Evolutionary conservation across 495 filamentous ascomycete species (phyloP).

Genomic region (Lophium mytilinum): DNA sequence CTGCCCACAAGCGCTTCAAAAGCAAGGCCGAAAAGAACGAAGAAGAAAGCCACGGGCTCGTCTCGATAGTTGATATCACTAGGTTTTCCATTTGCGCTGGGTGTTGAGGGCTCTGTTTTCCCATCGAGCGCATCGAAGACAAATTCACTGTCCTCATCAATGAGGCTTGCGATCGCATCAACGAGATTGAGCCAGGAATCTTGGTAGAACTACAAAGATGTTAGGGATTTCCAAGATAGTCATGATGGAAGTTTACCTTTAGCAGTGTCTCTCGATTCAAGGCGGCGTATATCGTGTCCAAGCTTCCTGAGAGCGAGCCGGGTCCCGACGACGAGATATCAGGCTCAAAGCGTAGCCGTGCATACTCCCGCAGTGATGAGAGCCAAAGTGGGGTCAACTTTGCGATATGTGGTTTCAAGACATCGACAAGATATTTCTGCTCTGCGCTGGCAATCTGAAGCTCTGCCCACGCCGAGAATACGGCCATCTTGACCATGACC

Average conservation of each 20-base stretch:
- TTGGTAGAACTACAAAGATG: conserved; percentile 70
- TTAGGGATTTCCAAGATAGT: background rate
- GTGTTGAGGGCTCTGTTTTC: conserved; percentile 48
- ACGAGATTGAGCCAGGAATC: conserved; percentile 95
- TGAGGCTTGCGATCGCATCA: conserved; percentile 93
- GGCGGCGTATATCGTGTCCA: conserved; percentile 88
- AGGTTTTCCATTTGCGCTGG: conserved; percentile 34
- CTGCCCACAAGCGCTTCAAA: conserved; percentile 89
- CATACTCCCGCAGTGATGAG: conserved; percentile 86
- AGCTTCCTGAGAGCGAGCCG: conserved; percentile 60
- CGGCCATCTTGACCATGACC: conserved; percentile 95
- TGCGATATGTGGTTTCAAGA: conserved; percentile 82
- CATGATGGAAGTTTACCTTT: conserved; percentile 40
- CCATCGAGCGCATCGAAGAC: conserved; percentile 95
- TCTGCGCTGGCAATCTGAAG: conserved; percentile 93
- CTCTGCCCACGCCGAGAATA: conserved; percentile 98
- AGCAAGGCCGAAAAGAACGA: conserved; percentile 91
- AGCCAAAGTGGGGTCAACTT: conserved; percentile 90
- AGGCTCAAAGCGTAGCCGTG: conserved; percentile 86
- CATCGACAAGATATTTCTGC: conserved; percentile 79
- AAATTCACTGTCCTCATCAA: conserved; percentile 94
- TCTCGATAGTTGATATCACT: conserved; percentile 92
- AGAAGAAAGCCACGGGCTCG: conserved; percentile 98
- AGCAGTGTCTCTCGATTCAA: conserved; percentile 89
- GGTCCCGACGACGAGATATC: conserved; percentile 87